Conservation (phyloP, 2,329 filamentous ascomycete genomes). For the Fusarium concolor region DNA sequence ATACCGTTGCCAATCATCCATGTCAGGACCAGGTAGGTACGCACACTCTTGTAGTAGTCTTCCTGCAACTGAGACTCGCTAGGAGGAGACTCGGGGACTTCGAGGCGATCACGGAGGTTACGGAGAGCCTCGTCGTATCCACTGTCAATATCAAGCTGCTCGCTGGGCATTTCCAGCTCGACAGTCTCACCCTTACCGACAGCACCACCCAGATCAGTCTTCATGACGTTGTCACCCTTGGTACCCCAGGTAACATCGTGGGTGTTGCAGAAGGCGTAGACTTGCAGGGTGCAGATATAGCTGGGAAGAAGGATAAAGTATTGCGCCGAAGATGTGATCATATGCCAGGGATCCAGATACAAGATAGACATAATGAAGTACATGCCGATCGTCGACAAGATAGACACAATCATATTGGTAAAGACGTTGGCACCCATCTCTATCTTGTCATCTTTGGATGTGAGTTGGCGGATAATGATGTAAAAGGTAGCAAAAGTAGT, state of each 20-base stretch:
- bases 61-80: slow-evolving; percentile 90
- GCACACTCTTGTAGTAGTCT: slow-evolving; percentile 97
- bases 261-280: slow-evolving; percentile 85
- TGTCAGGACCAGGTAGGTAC: slow-evolving; percentile 96
- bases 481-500: slow-evolving; percentile 90
- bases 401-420: slow-evolving; percentile 92
- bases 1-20: slow-evolving; percentile 96
- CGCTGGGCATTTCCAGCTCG: slow-evolving; percentile 96
- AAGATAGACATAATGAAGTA: slow-evolving; percentile 98
- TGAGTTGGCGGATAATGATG: slow-evolving; percentile 87
- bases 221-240: slow-evolving; percentile 95
- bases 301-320: slow-evolving; percentile 93
- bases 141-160: slow-evolving; percentile 97
- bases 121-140: slow-evolving; percentile 97
- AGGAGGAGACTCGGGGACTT: slow-evolving; percentile 72
- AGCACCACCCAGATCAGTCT: slow-evolving; percentile 91
- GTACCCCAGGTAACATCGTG: slow-evolving; percentile 62
- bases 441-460: slow-evolving; percentile 59
- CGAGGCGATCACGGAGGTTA: slow-evolving; percentile 92
- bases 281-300: slow-evolving; percentile 97
- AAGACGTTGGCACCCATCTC: slow-evolving; percentile 87
- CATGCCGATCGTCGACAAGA: slow-evolving; percentile 87
- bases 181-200: slow-evolving; percentile 83
- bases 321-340: slow-evolving; percentile 91
- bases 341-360: slow-evolving; percentile 98